Evolutionary conservation across 306 rosid genomes (phyloP), one percentile per base, ranked within the genome.

Genomic region (Prosopis cineraria): DNA sequence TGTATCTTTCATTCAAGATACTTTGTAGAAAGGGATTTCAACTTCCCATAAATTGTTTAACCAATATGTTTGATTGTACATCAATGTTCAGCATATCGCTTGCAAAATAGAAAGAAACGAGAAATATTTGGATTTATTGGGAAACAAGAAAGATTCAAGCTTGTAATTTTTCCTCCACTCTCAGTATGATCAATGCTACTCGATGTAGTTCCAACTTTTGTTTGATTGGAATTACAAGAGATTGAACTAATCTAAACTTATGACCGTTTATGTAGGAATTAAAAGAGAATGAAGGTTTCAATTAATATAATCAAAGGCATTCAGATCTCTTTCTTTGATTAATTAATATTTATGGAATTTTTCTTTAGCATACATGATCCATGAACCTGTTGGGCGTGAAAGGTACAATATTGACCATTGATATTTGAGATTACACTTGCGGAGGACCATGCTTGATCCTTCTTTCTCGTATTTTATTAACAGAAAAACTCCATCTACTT

Each of bases 301-400:
- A 45, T 63, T n/a, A n/a, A 69, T 79, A 24, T 43, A 74, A 74
- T 20, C 39, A 31, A 50, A 62, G 70, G 22, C 66, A 33, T 59
- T 68, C 14, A 66, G 39, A 39, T 73, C 65, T 43, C 56, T 62
- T 48, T 78, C 73, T 19, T 59, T 78, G 77, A 50, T 79, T 30
- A 74, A 29, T 29, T 29, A 59, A 13, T 16, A 44, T 8, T 43
- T 50, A 14, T 53, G 50, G 44, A 31, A 24, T 24, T 74, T 78
- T 53, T 74, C 39, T 41, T 63, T 12, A n/a, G 13, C 70, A 1
- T 65, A 9, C 27, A 65, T 48, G 56, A 65, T 65, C 2, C 17
- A 65, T 48, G 64, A 56, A 79, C 59, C 37, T 34, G 44, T 41
- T 36, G 58, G 64, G 33, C 53, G 45, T 33, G 39, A 33, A 36